Conservation (phyloP, 345 rosid species). For the sweet orange (Citrus sinensis) region DNA sequence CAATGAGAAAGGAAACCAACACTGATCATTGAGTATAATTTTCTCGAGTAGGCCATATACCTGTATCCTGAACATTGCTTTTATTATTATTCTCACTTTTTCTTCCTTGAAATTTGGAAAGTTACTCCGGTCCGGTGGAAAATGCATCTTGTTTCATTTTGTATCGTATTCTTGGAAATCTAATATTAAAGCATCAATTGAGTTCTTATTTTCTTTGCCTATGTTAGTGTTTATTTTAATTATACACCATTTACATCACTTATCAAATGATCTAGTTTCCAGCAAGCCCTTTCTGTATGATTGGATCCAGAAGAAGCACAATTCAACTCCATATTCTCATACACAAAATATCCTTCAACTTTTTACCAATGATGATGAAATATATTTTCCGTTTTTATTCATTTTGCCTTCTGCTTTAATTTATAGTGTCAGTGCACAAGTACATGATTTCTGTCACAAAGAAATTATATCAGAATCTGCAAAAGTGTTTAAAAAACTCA, state of each 20-base stretch:
- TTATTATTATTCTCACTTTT: not conserved
- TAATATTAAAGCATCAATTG: not conserved
- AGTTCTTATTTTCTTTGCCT: not conserved
- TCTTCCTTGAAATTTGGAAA: not conserved
- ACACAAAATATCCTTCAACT: fast-evolving
- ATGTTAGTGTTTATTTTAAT: not conserved
- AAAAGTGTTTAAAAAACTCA: no score
- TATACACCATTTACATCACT: not conserved
- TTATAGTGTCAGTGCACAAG: no score
- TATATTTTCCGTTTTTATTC: no score
- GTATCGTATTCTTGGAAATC: not conserved
- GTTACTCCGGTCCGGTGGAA: not conserved
- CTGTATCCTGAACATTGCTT: not conserved
- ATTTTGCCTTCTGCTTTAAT: no score
- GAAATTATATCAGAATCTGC: no score
- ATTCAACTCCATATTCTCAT: not conserved
- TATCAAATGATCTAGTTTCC: not conserved
- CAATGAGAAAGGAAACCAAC: not conserved
- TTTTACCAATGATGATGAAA: no score
- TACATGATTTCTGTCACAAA: no score
- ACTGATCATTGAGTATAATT: not conserved
- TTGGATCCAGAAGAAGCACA: not conserved
- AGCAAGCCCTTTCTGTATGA: not conserved
- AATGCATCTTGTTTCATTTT: slow-evolving; percentile 10
- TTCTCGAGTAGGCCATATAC: not conserved